These are phyloP conservation scores for Melampsora larici-populina DNA, from an alignment of 1,284 basidiomycete genomes.

Conservation along the genomic window DNA sequence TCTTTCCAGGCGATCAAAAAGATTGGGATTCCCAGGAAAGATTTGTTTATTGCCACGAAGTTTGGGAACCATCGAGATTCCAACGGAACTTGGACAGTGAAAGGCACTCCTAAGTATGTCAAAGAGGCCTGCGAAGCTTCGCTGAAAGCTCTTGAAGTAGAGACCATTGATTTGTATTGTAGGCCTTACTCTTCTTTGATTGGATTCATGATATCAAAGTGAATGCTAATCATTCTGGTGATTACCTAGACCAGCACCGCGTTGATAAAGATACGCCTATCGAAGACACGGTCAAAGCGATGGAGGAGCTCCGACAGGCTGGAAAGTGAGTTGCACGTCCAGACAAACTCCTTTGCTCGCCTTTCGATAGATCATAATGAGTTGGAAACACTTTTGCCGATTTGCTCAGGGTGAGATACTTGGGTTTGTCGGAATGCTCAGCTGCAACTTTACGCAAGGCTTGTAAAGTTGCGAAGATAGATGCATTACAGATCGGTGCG, in stretches of 20 bases:
- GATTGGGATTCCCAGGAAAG: neutral
- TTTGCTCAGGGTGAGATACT: neutral
- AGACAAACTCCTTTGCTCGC: too few species aligned
- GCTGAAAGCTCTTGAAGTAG: neutral
- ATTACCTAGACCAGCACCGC: slow-evolving; percentile 45
- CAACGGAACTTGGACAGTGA: neutral
- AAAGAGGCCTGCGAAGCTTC: neutral
- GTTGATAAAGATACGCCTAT: slow-evolving; percentile 56
- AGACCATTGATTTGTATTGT: neutral
- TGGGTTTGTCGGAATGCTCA: neutral
- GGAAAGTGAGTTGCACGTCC: slow-evolving; percentile 54
- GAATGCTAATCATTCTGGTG: too few species aligned
- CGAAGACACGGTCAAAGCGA: slow-evolving; percentile 56
- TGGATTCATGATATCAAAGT: too few species aligned
- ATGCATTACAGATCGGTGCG: neutral
- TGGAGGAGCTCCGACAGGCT: slow-evolving; percentile 57
- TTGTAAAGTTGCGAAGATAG: neutral
- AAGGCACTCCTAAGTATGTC: neutral
- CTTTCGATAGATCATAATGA: too few species aligned
- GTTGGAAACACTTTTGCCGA: too few species aligned
- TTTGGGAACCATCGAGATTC: neutral
- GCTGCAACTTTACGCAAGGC: neutral
- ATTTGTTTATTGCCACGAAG: neutral
- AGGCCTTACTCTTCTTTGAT: too few species aligned
- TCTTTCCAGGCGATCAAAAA: too few species aligned